Conservation (phyloP, 257 asterid genomes). For the Solanum tarapatanum region DNA sequence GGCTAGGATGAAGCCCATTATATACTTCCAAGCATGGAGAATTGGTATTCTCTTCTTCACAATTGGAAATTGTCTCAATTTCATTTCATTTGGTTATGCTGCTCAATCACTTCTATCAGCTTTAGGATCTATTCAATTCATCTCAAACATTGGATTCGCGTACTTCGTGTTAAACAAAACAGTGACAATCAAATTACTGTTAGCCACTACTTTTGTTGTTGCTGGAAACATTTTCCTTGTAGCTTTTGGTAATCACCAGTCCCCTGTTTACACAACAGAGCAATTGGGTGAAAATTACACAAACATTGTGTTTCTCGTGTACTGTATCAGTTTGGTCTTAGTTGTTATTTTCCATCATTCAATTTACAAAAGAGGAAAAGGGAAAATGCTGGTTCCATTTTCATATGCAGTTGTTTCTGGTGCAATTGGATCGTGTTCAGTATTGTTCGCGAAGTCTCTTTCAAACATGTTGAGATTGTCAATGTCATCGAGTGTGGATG, state of each 20-base stretch:
- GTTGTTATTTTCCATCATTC: conserved; percentile 59
- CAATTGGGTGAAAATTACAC: conserved; percentile 82
- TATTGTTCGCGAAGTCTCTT: conserved; percentile 87
- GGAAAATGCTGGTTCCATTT: conserved; percentile 87
- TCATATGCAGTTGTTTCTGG: conserved; percentile 94
- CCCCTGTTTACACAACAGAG: conserved; percentile 88
- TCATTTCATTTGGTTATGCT: conserved; percentile 93
- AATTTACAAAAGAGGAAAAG: conserved; percentile 34
- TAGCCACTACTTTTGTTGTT: conserved; percentile 89
- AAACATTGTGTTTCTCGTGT: conserved; percentile 56
- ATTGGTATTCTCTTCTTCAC: conserved; percentile 71
- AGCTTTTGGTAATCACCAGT: conserved; percentile 97
- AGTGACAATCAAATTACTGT: conserved; percentile 57
- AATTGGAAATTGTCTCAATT: conserved; percentile 85
- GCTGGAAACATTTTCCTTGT: conserved; percentile 92
- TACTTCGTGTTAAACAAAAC: conserved; percentile 67
- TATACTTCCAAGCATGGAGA: conserved; percentile 89
- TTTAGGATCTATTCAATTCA: conserved; percentile 87
- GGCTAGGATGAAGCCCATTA: conserved; percentile 57
- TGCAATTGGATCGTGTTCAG: conserved; percentile 90
- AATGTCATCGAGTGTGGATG: conserved; percentile 18
- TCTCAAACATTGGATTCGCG: conserved; percentile 82
- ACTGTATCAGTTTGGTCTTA: conserved; percentile 58
- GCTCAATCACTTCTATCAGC: conserved; percentile 99
- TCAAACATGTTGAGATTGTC: conserved; percentile 84